phyloP scores from a whole-genome alignment of 805 yeast species.

The Wickerhamiella sorbophila region DNA sequence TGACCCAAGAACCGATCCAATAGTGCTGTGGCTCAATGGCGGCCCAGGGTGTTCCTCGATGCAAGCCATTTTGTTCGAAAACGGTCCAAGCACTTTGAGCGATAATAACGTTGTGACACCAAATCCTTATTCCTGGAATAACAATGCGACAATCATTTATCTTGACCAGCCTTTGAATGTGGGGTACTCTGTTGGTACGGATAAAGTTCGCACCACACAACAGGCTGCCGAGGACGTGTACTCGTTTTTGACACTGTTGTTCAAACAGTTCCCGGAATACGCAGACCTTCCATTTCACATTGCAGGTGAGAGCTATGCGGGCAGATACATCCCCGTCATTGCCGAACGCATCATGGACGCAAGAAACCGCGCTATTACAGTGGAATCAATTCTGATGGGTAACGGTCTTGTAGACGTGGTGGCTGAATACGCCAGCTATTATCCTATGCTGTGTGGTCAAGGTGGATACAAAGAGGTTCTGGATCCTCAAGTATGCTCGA shows the following conservation, averaged over 20 bases:
- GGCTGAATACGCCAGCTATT: slow-evolving; percentile 61
- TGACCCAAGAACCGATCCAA: slow-evolving; percentile 75
- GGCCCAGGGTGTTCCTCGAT: slow-evolving; percentile 94
- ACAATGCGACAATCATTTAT: slow-evolving; percentile 77
- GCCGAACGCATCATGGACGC: slow-evolving; percentile 39
- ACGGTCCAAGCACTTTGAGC: slow-evolving; percentile 73
- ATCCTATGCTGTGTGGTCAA: slow-evolving; percentile 88
- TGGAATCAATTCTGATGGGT: slow-evolving; percentile 75
- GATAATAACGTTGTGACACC: slow-evolving; percentile 45
- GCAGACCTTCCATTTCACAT: slow-evolving; percentile 51
- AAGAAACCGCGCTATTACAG: slow-evolving; percentile 40
- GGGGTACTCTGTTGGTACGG: slow-evolving; percentile 71
- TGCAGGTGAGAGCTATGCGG: slow-evolving; percentile 90
- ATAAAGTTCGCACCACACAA: slow-evolving; percentile 41
- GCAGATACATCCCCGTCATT: slow-evolving; percentile 82
- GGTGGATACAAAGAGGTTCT: slow-evolving; percentile 45
- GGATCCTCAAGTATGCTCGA: slow-evolving; percentile 7
- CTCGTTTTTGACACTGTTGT: slow-evolving; percentile 71
- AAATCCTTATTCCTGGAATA: slow-evolving; percentile 85
- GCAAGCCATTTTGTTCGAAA: slow-evolving; percentile 80
- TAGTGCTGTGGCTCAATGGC: slow-evolving; percentile 85
- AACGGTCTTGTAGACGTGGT: slow-evolving; percentile 84
- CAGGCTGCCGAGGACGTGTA: slow-evolving; percentile 83
- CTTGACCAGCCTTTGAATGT: slow-evolving; percentile 91
- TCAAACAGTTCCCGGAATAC: slow-evolving; percentile 67